Base-by-base conservation (phyloP, 1,284 basidiomycete genomes). In the Cryptococcus sp. region DNA sequence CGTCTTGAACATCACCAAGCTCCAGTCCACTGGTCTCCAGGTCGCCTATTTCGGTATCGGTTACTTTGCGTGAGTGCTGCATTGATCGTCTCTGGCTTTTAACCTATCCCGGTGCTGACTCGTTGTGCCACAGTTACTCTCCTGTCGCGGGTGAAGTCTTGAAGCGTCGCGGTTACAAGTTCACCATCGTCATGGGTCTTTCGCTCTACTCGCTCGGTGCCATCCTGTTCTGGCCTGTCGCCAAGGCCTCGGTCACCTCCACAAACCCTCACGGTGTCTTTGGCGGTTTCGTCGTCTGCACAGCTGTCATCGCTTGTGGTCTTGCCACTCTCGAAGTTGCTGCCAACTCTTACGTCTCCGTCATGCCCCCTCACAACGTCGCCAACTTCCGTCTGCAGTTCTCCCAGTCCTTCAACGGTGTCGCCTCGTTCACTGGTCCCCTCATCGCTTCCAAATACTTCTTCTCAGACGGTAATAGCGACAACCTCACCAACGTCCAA, bases 21-120 rank as follows among this genome's bases (percentile, higher is more conserved):
- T 88, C 19, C 85, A 91, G 73, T 91, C 88, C 46, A 91, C 91
- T 1, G 84, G 90, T 59, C 82, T 94, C 34, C 91, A 94, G 72
- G 83, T 90, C 8, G 89, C 89, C 4, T 93, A 93, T 78, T 93
- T 93, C 64, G 61, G 55, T 58, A 62, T 58, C 45, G 88, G 88
- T 74, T 86, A 87, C 74, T 83, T 89, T 62, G 82, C 62, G 61
- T 62, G 57, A 59, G 63, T 59, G 20, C 19, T 17, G 46, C 43
- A 39, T 44, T 3, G 22, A 43, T 1, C 5, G n/a, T 26, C 20
- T 43, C 15, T 43, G 22, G n/a, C 29, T 49, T 46, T 41, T 55
- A 62, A 41, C 19, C 58, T 54, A 8, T 25, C 39, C 22, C 16
- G 22, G 23, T 46, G 34, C 20, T 53, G 29, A 50, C 40, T 7